Evolutionary conservation across 2,329 filamentous ascomycete genomes (phyloP).

Genomic region (Metarhizium album): DNA sequence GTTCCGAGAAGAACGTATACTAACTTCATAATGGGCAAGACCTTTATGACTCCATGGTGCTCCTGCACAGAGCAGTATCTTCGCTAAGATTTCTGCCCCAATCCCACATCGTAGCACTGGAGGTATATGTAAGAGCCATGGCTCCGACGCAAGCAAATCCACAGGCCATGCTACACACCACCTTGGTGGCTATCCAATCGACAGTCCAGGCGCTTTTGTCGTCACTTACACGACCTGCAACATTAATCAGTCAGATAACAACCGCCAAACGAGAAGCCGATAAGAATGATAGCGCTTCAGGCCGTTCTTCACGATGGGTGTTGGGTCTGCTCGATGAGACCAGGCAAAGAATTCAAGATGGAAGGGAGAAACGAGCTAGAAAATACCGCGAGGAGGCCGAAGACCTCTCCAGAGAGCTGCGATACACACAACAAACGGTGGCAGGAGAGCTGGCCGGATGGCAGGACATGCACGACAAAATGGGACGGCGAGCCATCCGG

Average conservation of each 20-base stretch:
- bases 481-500: slow-evolving; percentile 62
- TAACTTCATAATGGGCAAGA: slow-evolving; percentile 31
- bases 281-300: slow-evolving; percentile 63
- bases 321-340: slow-evolving; percentile 79
- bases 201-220: slow-evolving; percentile 73
- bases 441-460: slow-evolving; percentile 86
- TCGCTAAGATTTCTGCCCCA: slow-evolving; percentile 56
- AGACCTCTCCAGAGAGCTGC: slow-evolving; percentile 66
- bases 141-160: slow-evolving; percentile 63
- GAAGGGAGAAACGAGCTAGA: slow-evolving; percentile 70
- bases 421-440: slow-evolving; percentile 89
- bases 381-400: slow-evolving; percentile 60
- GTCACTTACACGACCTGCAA: slow-evolving; percentile 68
- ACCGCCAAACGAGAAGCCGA: slow-evolving; percentile 66
- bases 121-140: slow-evolving; percentile 58
- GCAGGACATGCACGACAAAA: slow-evolving; percentile 77
- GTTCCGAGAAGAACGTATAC: neutral
- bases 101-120: slow-evolving; percentile 58
- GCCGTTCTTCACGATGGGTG: slow-evolving; percentile 68
- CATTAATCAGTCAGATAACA: slow-evolving; percentile 67
- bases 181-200: slow-evolving; percentile 68
- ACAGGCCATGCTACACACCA: slow-evolving; percentile 60
- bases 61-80: slow-evolving; percentile 42
- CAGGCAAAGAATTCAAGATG: slow-evolving; percentile 67
- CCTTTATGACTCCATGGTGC: slow-evolving; percentile 52